Conservation (phyloP, 129 eudicot species). For the Arctium minus region DNA sequence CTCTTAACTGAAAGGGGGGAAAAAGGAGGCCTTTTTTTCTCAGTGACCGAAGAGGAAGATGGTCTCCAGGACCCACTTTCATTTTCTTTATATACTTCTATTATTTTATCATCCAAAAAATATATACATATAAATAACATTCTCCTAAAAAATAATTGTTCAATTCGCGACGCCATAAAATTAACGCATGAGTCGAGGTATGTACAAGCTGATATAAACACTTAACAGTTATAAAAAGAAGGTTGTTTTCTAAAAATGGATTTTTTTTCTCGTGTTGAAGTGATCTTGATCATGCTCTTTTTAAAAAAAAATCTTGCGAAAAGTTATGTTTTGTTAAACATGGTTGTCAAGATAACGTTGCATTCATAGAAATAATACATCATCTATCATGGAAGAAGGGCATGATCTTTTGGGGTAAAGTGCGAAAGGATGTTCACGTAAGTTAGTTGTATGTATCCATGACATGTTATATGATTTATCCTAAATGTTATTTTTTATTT, state of each 20-base stretch:
- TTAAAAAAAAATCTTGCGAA: background rate
- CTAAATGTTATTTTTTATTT: background rate
- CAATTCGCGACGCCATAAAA: too few relatives aligned
- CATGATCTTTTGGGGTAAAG: background rate
- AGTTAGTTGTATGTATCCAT: background rate
- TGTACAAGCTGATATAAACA: background rate
- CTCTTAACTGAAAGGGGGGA: slow-evolving; percentile 8
- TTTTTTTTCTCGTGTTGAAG: background rate
- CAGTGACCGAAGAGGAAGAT: slow-evolving; percentile 14
- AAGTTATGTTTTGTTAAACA: background rate
- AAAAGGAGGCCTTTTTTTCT: background rate
- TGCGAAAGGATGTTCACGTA: background rate
- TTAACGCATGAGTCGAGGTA: too few relatives aligned
- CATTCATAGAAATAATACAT: background rate
- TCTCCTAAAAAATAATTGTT: background rate
- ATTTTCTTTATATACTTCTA: background rate
- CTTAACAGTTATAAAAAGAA: too few relatives aligned
- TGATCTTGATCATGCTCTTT: background rate
- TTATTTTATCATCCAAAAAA: too few relatives aligned
- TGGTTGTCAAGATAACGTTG: background rate
- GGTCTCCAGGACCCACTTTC: slow-evolving; percentile 14
- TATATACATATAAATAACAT: background rate
- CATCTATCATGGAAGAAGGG: background rate
- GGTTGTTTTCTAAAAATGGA: background rate
- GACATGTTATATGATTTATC: background rate